A percentile compares a stretch with the other conserved stretches of the same genome.
Evolutionary conservation across 179 eudicot species (phyloP).

Genomic region (Drosera spatulata): DNA sequence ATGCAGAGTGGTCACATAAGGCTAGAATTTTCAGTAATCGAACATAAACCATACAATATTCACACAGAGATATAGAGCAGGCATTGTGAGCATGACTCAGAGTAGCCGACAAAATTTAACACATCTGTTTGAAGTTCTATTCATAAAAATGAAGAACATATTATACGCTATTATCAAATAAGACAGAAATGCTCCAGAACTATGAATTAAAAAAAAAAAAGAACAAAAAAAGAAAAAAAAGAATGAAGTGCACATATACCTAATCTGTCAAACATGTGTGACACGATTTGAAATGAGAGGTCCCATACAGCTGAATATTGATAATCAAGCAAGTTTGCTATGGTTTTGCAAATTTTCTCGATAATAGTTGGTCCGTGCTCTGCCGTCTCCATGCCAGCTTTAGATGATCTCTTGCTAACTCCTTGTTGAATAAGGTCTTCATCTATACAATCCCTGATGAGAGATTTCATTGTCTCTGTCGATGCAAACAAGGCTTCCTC

Average conservation of each 20-base stretch:
- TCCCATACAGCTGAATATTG: constrained; percentile 66
- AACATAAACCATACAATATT: too few relatives aligned
- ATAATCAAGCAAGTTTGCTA: constrained; percentile 75
- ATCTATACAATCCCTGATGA: constrained; percentile 63
- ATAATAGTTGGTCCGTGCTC: constrained; percentile 56
- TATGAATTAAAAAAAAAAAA: not conserved
- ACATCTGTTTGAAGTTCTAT: too few relatives aligned
- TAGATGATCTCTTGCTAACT: constrained; percentile 27
- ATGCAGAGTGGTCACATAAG: too few relatives aligned
- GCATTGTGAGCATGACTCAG: too few relatives aligned
- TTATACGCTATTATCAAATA: too few relatives aligned
- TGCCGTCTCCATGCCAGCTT: constrained; percentile 18
- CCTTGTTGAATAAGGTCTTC: constrained; percentile 71
- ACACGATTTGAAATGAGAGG: constrained; percentile 70
- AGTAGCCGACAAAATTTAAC: too few relatives aligned
- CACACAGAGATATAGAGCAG: too few relatives aligned
- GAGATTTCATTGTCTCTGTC: constrained; percentile 59
- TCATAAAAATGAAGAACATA: too few relatives aligned
- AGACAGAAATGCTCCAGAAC: too few relatives aligned
- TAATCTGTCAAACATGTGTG: constrained; percentile 78
- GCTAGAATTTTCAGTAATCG: too few relatives aligned
- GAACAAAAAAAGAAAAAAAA: not conserved
- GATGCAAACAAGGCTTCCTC: constrained; percentile 83
- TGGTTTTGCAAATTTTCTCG: constrained; percentile 69
- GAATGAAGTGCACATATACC: constrained; percentile 31